phyloP scores from a whole-genome alignment of 768 basidiomycete genomes.

The Mycena rosella region DNA sequence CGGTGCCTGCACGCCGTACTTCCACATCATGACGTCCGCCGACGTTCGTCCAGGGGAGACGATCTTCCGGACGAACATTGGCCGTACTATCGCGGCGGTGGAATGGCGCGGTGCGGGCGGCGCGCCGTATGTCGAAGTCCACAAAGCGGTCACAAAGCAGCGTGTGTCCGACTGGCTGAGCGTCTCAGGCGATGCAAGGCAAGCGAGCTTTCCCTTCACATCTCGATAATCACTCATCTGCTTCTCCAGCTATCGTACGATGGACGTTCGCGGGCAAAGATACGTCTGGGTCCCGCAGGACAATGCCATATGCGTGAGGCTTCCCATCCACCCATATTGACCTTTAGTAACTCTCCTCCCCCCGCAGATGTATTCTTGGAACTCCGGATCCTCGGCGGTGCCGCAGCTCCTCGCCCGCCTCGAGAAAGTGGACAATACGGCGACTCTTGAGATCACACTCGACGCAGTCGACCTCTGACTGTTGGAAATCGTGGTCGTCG shows the following conservation, averaged over 20 bases:
- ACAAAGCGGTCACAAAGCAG: not conserved
- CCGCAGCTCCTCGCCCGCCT: conserved; percentile 24
- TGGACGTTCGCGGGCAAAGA: conserved; percentile 3
- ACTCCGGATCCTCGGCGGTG: not conserved
- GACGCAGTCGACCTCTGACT: conserved; percentile 16
- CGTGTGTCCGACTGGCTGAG: conserved; percentile 22
- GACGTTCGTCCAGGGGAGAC: conserved; percentile 1
- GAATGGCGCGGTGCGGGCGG: conserved; percentile 14
- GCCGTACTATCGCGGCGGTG: conserved; percentile 17
- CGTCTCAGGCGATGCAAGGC: conserved; percentile 21
- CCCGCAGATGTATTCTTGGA: conserved; percentile 25
- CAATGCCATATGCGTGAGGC: conserved; percentile 28
- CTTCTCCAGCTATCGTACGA: conserved; percentile 14
- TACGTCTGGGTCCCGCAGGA: conserved; percentile 32
- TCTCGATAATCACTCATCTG: not conserved
- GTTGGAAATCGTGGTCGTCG: conserved; percentile 20
- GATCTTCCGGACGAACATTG: conserved; percentile 26
- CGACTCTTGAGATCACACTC: conserved; percentile 20
- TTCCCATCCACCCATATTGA: not conserved
- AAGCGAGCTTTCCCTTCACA: not conserved
- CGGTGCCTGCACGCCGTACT: conserved; percentile 29
- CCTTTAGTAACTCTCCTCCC: not conserved
- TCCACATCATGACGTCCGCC: conserved; percentile 20
- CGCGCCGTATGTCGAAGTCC: conserved; percentile 13
- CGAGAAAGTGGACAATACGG: conserved; percentile 8